A percentile compares a stretch with the other conserved stretches of the same genome.
phyloP scores from a whole-genome alignment of 2,329 filamentous ascomycete species.

The Pezicula carpinea region DNA sequence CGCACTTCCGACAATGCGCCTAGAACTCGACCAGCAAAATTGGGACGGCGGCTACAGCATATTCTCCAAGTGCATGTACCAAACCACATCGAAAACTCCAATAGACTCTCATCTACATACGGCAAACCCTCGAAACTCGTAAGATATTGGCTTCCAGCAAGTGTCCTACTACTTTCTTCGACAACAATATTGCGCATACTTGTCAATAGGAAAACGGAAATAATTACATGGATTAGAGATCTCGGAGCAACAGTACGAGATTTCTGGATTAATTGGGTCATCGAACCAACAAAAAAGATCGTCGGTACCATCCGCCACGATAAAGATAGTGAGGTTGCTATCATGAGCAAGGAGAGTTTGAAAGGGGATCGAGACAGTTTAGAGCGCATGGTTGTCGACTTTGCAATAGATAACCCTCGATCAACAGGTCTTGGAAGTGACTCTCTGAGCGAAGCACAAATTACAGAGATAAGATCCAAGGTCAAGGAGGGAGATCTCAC shows the following conservation, averaged over 20 bases:
- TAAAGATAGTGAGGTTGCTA: conserved; percentile 85
- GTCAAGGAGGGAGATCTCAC: conserved; percentile 92
- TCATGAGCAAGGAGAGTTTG: conserved; percentile 92
- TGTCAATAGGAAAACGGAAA: conserved; percentile 68
- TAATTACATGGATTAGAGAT: conserved; percentile 74
- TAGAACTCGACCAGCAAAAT: conserved; percentile 41
- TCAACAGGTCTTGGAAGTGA: conserved; percentile 43
- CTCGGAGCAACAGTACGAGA: conserved; percentile 75
- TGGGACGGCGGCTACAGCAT: conserved; percentile 62
- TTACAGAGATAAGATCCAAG: conserved; percentile 69
- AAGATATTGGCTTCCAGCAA: conserved; percentile 83
- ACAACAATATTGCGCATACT: conserved; percentile 81
- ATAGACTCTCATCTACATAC: conserved; percentile 53
- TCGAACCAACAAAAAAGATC: conserved; percentile 78
- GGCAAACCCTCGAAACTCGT: conserved; percentile 72
- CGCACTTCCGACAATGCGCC: conserved; percentile 37
- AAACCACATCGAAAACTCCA: conserved; percentile 55
- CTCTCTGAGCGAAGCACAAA: conserved; percentile 61
- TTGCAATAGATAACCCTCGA: conserved; percentile 76
- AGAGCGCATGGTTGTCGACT: conserved; percentile 97
- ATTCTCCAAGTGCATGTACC: conserved; percentile 69
- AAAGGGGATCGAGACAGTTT: conserved; percentile 86
- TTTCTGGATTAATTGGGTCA: conserved; percentile 95
- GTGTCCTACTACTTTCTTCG: conserved; percentile 70
- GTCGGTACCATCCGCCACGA: conserved; percentile 92